Evolutionary conservation across 495 filamentous ascomycete genomes (phyloP), one percentile per base, ranked within the genome.

Genomic region (Thermochaetoides thermophila): DNA sequence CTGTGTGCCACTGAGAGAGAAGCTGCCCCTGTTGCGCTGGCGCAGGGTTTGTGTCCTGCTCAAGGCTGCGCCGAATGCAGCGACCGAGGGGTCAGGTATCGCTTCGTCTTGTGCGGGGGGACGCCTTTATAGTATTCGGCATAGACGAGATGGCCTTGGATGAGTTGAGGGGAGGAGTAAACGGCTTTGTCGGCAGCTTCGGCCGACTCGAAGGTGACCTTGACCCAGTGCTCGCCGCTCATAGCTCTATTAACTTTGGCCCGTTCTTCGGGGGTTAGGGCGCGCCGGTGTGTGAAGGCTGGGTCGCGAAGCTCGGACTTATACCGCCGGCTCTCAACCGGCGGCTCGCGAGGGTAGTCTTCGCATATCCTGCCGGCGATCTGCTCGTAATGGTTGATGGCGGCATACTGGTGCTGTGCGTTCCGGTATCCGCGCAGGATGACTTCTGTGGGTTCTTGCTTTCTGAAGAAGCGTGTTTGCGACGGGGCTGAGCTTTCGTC

Each of bases 161-260:
- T 74, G 34, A 66, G 66, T 51, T 84, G 79, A 1, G 85, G 85
- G 21, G 78, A 84, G 40, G 68, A 66, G 41, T 74, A 79, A 33
- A 75, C 61, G 15, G 84, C 85, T 22, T 72, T 65, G 30, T 85
- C 80, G 13, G 84, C 85, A 3, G 84, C 76, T 37, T 77, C 69
- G 20, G 72, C 65, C 5, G 79, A 84, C 55, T 91, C 82, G 43
- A 87, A 94, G 1, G 85, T 94, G 32, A 94, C 67, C 47, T 92
- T 93, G 44, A 94, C 81, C 85, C 85, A 94, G 57, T 85, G 73
- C 38, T 75, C 69, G 11, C 85, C 85, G 34, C 82, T 76, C 14
- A 74, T 74, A 40, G 78, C 80, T 29, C 61, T 67, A 55, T 79
- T 81, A 37, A 82, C 77, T 49, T 83, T 80, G 34, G 61, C 64